Conservation (phyloP, 768 basidiomycete species). For the Paxillus ammoniavirescens region DNA sequence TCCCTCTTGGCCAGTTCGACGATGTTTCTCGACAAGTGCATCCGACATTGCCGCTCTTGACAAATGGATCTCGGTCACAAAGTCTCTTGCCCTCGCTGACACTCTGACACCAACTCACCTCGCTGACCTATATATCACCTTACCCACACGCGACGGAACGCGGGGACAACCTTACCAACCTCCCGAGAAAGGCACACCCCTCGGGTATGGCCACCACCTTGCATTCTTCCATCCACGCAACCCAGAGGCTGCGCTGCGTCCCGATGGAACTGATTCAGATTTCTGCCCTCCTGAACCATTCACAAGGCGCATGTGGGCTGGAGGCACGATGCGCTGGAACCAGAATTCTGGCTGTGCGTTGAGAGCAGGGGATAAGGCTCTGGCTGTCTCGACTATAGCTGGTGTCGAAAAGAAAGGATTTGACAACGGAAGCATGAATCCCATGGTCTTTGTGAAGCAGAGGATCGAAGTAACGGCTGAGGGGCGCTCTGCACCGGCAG, state of each 20-base stretch:
- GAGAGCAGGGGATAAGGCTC: constrained; percentile 51
- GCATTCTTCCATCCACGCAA: constrained; percentile 71
- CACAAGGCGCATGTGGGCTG: constrained; percentile 80
- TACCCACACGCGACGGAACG: constrained; percentile 71
- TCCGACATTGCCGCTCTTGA: constrained; percentile 36
- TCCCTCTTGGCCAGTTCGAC: background rate
- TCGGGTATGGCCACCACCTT: constrained; percentile 67
- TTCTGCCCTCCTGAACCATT: constrained; percentile 74
- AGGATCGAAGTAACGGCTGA: constrained; percentile 48
- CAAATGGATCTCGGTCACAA: constrained; percentile 52
- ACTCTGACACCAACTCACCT: constrained; percentile 55
- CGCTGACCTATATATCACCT: constrained; percentile 62
- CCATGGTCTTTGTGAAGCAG: constrained; percentile 78
- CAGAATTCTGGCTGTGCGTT: constrained; percentile 37
- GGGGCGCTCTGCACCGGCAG: constrained; percentile 43
- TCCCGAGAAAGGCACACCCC: constrained; percentile 40
- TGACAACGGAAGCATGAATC: constrained; percentile 43
- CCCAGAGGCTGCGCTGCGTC: constrained; percentile 52
- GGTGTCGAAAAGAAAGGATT: constrained; percentile 65
- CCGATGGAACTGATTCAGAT: constrained; percentile 72
- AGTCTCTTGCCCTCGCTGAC: constrained; percentile 46
- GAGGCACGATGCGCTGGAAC: constrained; percentile 67
- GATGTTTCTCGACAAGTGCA: constrained; percentile 14
- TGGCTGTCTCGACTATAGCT: constrained; percentile 45
- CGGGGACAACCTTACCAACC: constrained; percentile 37